phyloP scores from a whole-genome alignment of 768 basidiomycete genomes.

The Lentinus brumalis region DNA sequence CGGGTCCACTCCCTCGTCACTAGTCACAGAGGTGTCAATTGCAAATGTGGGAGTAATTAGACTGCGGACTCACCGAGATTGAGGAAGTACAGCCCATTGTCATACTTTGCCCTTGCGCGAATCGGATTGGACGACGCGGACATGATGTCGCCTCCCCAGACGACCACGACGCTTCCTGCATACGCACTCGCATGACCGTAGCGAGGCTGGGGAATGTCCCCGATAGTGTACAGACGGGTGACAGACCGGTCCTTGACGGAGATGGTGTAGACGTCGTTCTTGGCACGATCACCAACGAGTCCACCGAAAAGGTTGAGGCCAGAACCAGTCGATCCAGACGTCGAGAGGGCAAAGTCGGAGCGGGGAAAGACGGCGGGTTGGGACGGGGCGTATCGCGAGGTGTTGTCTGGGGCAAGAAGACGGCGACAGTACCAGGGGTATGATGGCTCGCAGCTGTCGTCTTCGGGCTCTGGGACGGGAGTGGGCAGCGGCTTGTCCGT shows the following conservation, averaged over 20 bases:
- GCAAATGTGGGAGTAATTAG: background rate
- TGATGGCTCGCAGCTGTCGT: background rate
- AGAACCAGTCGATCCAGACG: background rate
- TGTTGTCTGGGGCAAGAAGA: background rate
- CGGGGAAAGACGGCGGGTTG: constrained; percentile 12
- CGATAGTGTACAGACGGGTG: constrained; percentile 76
- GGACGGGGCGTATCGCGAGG: background rate
- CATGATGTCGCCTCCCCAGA: constrained; percentile 98
- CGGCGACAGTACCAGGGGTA: constrained; percentile 14
- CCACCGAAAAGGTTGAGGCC: constrained; percentile 89
- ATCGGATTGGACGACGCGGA: constrained; percentile 56
- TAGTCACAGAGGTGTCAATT: constrained; percentile 31
- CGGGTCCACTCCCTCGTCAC: constrained; percentile 92
- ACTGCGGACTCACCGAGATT: constrained; percentile 73
- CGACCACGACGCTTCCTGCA: constrained; percentile 88
- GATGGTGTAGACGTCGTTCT: constrained; percentile 89
- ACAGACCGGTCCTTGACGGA: constrained; percentile 74
- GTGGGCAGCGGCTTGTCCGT: background rate
- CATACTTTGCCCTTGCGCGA: constrained; percentile 62
- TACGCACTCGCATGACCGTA: constrained; percentile 93
- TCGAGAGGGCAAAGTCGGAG: constrained; percentile 17
- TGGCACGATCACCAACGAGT: constrained; percentile 80
- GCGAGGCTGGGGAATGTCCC: constrained; percentile 80
- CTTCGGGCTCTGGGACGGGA: background rate
- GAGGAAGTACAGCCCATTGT: constrained; percentile 87